phyloP scores from a whole-genome alignment of 116 monocot genomes.

The Trichopus zeylanicus region DNA sequence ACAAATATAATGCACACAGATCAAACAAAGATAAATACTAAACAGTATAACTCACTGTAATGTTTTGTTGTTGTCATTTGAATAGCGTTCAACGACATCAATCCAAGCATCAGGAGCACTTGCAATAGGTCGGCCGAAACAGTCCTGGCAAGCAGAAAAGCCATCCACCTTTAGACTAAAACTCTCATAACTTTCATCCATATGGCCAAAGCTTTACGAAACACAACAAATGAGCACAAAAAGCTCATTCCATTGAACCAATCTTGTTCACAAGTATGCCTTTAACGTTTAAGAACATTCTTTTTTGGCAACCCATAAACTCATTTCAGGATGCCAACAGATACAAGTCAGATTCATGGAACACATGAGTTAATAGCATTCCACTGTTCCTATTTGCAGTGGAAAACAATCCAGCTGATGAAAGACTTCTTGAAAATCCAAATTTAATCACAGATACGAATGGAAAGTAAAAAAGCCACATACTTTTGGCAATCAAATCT shows the following conservation, averaged over 20 bases:
- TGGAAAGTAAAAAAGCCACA: too few relatives aligned
- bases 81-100: constrained; percentile 87
- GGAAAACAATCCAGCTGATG: neutral
- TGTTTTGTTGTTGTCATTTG: constrained; percentile 88
- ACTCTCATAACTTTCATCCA: neutral
- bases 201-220: too few relatives aligned
- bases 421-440: neutral
- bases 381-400: neutral
- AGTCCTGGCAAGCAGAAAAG: constrained; percentile 50
- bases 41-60: constrained; percentile 49
- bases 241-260: too few relatives aligned
- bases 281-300: neutral
- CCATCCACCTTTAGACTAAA: neutral
- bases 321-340: neutral
- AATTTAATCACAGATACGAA: too few relatives aligned
- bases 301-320: neutral
- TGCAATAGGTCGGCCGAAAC: constrained; percentile 80
- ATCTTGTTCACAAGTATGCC: neutral
- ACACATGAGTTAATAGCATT: neutral
- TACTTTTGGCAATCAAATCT: too few relatives aligned
- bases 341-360: neutral
- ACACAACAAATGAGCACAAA: neutral
- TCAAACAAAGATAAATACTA: neutral
- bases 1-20: neutral
- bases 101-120: constrained; percentile 96